Evolutionary conservation across 768 basidiomycete genomes (phyloP), one percentile per base, ranked within the genome.

Genomic region (Pisolithus orientalis): DNA sequence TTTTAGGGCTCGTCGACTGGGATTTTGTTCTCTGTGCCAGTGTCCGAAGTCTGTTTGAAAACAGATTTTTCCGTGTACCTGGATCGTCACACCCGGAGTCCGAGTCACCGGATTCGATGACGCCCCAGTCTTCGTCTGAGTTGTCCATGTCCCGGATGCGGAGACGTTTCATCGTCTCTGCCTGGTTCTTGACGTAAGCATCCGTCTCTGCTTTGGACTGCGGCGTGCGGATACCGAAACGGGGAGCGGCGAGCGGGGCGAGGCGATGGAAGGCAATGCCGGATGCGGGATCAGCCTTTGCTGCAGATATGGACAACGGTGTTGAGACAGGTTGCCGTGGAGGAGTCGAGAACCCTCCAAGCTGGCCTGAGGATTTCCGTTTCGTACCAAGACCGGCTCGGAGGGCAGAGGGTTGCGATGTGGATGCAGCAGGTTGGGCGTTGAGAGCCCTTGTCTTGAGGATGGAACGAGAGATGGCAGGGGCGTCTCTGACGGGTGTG

Each of bases 131-230:
- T 53, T 77, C 75, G 38, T 70, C 72, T 7, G 74, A 71, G 42
- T 72, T 66, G 53, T 75, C 72, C 58, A 75, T 69, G 56, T 86
- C 85, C n/a, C 74, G 71, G 37, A 88, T 75, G 47, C 75, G 76
- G 17, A 88, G 70, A 49, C 76, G 74, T 7, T 78, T 85, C 70
- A 88, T 71, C 0, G 84, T 83, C 42, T 83, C 83, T 0, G 84
- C 80, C 51, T 87, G 83, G 7, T 72, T 72, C 54, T 66, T 70
- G n/a, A 77, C 61, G 56, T 63, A 65, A 6, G 64, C 65, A 17
- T 73, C 72, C 3, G 67, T 69, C 50, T 71, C 70, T 0, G 67
- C 68, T 50, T 61, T 72, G 39, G 68, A 66, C 39, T 72, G 72
- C 0, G 72, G 66, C 0, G 58, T 62, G 1, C 57, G 69, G 5